Percentiles rank a stretch among this genome's conserved stretches.
These are phyloP conservation scores for Sugiyamaella lignohabitans DNA, from an alignment of 805 yeast genomes.

Conservation along the genomic window DNA sequence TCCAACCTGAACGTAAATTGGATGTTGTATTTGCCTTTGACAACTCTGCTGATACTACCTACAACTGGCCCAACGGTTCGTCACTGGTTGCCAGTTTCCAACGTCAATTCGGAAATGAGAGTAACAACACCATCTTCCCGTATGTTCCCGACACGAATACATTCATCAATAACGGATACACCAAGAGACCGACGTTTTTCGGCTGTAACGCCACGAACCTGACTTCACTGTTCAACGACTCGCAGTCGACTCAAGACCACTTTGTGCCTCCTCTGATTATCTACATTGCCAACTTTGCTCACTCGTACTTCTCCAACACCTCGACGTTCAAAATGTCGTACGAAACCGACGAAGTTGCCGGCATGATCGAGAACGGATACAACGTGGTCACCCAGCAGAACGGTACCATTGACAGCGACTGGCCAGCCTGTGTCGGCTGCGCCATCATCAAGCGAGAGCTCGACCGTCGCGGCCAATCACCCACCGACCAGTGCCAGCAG, in stretches of 20 bases:
- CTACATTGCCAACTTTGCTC: constrained; percentile 70
- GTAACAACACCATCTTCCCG: constrained; percentile 63
- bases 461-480: constrained; percentile 55
- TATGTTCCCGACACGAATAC: constrained; percentile 67
- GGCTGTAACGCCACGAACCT: constrained; percentile 70
- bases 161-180: constrained; percentile 53
- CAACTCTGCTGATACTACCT: constrained; percentile 55
- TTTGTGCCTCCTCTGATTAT: constrained; percentile 62
- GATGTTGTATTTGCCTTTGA: constrained; percentile 66
- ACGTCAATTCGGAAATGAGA: constrained; percentile 50
- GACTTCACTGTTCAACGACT: constrained; percentile 13
- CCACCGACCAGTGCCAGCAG: constrained; percentile 58
- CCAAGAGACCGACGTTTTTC: constrained; percentile 69
- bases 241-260: constrained; percentile 16
- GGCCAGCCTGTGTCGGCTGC: constrained; percentile 73
- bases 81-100: constrained; percentile 50
- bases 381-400: constrained; percentile 61
- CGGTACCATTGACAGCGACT: constrained; percentile 58
- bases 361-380: constrained; percentile 68
- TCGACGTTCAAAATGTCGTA: constrained; percentile 65
- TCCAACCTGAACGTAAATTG: constrained; percentile 52
- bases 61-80: constrained; percentile 60
- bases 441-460: constrained; percentile 74
- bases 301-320: constrained; percentile 59
- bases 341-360: constrained; percentile 46